Evolutionary conservation across 805 yeast genomes (phyloP), one percentile per base, ranked within the genome.

Genomic region (Wickerhamiella bombiphila): DNA sequence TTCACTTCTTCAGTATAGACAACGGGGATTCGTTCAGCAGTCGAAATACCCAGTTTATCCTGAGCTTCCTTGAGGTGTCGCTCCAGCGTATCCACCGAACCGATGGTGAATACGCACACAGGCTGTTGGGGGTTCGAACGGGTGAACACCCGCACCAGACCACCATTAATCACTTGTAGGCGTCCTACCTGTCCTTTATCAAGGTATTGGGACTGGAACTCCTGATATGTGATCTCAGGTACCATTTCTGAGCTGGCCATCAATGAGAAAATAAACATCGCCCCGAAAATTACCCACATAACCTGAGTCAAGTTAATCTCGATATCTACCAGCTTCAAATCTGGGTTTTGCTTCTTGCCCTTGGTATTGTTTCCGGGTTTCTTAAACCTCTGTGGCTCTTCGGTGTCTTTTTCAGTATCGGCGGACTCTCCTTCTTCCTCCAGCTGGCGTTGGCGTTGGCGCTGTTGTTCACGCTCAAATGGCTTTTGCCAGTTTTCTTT

Each of bases 61-160:
- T 85, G 94, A 9, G 77, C 68, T 32, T 66, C 67, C 41, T 72
- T 77, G 65, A 86, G 65, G 50, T 81, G 85, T 38, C 80, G 81
- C 59, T 86, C 96, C 52, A 86, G 81, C 17, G 72, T 65, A 46
- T 80, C 86, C 5, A 83, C 75, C 0, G 94, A 80, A 3, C 96
- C 95, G 50, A 86, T 82, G 11, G 93, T 78, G 62, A 86, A 86
- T 2, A 69, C 67, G 6, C 77, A 79, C 7, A 68, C 60, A 4
- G 74, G 64, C 19, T 19, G 28, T 20, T 42, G 43, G 44, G 63
- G 69, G 19, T 44, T 43, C 37, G 49, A 50, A 24, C 47, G 48
- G 14, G 51, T 42, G 25, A 35, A 49, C 4, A 52, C 54, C 21
- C 55, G 50, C 1, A 82, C 95, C 3, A 69, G 57, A 43, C 70